phyloP scores from a whole-genome alignment of 371 early-diverging fungal species.

The Rhizopus delemar region DNA sequence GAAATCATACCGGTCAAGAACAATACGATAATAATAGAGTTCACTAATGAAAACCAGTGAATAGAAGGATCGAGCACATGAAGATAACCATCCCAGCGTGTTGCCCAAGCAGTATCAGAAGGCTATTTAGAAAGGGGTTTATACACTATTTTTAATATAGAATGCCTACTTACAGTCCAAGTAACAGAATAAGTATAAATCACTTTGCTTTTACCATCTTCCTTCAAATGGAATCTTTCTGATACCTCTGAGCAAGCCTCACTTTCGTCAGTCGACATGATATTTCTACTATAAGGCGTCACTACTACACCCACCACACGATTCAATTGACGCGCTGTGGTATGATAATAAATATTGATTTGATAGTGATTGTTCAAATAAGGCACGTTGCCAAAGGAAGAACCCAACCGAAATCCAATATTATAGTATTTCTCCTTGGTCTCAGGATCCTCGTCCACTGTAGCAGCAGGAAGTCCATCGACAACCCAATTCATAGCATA shows the following conservation, averaged over 20 bases:
- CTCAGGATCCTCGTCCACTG: conserved; percentile 56
- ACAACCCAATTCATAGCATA: conserved; percentile 83
- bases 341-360: conserved; percentile 83
- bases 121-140: conserved; percentile 25
- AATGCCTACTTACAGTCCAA: conserved; percentile 67
- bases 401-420: conserved; percentile 79
- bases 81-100: conserved; percentile 93
- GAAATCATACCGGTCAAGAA: conserved; percentile 89
- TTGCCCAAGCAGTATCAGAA: conserved; percentile 82
- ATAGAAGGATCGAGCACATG: conserved; percentile 83
- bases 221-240: conserved; percentile 11
- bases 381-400: background rate
- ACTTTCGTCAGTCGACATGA: conserved; percentile 30
- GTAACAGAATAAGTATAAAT: conserved; percentile 82
- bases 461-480: conserved; percentile 91
- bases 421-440: conserved; percentile 62
- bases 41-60: conserved; percentile 51
- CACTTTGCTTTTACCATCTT: conserved; percentile 55
- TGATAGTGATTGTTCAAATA: conserved; percentile 83
- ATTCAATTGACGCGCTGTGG: conserved; percentile 50
- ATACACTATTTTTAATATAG: background rate
- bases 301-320: conserved; percentile 91
- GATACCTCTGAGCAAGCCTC: conserved; percentile 7
- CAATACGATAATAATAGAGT: conserved; percentile 25
- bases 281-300: conserved; percentile 57